Evolutionary conservation across 371 early-diverging fungal genomes (phyloP).

Genomic region (Synchytrium microbalum): DNA sequence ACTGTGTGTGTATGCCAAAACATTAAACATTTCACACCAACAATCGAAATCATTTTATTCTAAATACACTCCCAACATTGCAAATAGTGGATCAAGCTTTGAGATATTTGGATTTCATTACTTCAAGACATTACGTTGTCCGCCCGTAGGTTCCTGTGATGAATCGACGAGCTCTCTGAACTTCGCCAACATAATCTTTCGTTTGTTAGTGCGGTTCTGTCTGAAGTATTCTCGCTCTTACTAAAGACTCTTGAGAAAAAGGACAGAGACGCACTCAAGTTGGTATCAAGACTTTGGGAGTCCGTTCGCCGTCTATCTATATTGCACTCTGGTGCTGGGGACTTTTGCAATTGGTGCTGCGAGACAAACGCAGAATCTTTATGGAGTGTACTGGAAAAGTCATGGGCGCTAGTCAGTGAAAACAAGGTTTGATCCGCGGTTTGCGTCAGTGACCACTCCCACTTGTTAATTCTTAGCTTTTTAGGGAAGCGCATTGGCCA

Average conservation of each 20-base stretch:
- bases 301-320: not conserved
- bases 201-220: not conserved
- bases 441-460: too few relatives aligned
- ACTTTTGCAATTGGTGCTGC: not conserved
- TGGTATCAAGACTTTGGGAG: not conserved
- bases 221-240: not conserved
- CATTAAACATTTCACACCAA: not conserved
- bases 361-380: not conserved
- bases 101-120: not conserved
- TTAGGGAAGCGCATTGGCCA: not conserved
- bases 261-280: not conserved
- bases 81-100: not conserved
- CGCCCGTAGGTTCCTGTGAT: not conserved
- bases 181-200: not conserved
- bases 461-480: not conserved
- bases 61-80: too few relatives aligned
- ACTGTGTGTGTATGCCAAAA: not conserved
- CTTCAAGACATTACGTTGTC: not conserved
- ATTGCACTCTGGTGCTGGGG: not conserved
- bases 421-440: too few relatives aligned
- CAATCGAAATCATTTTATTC: not conserved
- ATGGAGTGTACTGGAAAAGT: not conserved
- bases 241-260: not conserved
- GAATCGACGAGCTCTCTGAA: not conserved
- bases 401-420: not conserved